Base-by-base conservation (phyloP, 495 filamentous ascomycete species). In the Aspergillus ellipticus region DNA sequence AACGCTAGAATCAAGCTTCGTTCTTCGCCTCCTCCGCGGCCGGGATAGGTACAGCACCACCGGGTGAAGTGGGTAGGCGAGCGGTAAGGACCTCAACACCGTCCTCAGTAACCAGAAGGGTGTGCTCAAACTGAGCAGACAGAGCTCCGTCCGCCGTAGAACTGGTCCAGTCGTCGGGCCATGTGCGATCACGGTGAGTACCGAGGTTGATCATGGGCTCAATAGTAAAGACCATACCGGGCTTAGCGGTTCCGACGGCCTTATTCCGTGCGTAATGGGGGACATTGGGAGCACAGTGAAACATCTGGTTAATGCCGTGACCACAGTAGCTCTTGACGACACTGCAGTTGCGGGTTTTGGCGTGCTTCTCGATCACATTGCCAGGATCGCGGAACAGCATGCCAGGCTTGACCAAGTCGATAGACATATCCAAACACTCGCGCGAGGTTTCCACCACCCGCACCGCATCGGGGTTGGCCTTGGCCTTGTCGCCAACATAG, bases 1-100 rank as follows among this genome's bases (percentile, higher is more conserved):
- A n/a, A 33, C 15, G 3, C 6, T 17, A 49, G 5, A 42, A 50
- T 59, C 51, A 59, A 7, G 45, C 45, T 9, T 54, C 33, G 11
- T 11, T 51, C 49, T 52, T 63, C 33, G 21, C 15, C 16, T 45
- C 31, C 26, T 51, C 53, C 39, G 55, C 42, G 47, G 24, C 49
- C 2, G 81, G 90, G 79, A 93, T 89, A 2, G 85, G 76, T 28
- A 96, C 72, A 17, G 89, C 81, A 0, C 94, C 94, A 42, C 94
- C 94, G 0, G 94, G 94, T 5, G 92, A 96, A 66, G 87, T 82
- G 19, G 83, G 77, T 41, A 84, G 71, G 59, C 94, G 82, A 26
- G 93, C 94, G 1, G 94, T 99, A 63, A 99, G 71, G 37, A 97
- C 79, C 75, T 99, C 94, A 13, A 96, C 91, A 1, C 94, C 94